These are phyloP conservation scores for Aspergillus cristatus DNA, from an alignment of 495 filamentous ascomycete species.

Conservation along the genomic window DNA sequence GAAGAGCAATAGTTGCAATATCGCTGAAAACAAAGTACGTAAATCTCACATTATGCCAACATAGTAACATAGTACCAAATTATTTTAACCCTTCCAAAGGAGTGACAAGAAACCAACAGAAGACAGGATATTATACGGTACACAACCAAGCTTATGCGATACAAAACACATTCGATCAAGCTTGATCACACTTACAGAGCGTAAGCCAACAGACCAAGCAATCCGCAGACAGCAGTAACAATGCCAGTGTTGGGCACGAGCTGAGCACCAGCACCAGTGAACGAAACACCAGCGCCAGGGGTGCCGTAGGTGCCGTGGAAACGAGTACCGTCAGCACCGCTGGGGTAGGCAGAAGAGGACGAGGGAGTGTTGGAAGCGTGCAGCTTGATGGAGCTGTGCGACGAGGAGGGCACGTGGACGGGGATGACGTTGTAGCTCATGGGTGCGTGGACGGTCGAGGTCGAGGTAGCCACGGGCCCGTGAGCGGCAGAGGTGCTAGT, in stretches of 20 bases:
- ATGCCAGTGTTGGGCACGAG: conserved; percentile 17
- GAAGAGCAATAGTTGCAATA: too few relatives aligned
- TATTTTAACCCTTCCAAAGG: neutral
- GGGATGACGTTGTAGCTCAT: conserved; percentile 20
- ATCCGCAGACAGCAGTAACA: conserved; percentile 17
- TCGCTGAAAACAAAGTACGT: too few relatives aligned
- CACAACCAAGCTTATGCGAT: too few relatives aligned
- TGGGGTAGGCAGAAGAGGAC: neutral
- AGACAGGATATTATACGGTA: too few relatives aligned
- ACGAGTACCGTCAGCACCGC: neutral
- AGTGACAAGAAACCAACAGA: neutral
- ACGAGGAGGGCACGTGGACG: conserved; percentile 21
- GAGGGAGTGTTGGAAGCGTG: conserved; percentile 7
- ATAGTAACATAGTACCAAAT: too few relatives aligned
- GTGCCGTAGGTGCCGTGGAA: conserved; percentile 2
- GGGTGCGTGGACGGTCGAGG: conserved; percentile 1
- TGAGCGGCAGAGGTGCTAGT: neutral
- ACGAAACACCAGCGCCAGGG: conserved; percentile 11
- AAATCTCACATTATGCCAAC: too few relatives aligned
- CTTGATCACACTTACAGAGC: conserved; percentile 16
- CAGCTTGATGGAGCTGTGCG: conserved; percentile 3
- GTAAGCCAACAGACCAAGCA: conserved; percentile 25
- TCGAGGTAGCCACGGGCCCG: neutral
- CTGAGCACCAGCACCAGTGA: conserved; percentile 19
- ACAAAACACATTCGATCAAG: too few relatives aligned